These are phyloP conservation scores for Trichoderma atrobrunneum DNA, from an alignment of 2,329 filamentous ascomycete species.

Conservation along the genomic window DNA sequence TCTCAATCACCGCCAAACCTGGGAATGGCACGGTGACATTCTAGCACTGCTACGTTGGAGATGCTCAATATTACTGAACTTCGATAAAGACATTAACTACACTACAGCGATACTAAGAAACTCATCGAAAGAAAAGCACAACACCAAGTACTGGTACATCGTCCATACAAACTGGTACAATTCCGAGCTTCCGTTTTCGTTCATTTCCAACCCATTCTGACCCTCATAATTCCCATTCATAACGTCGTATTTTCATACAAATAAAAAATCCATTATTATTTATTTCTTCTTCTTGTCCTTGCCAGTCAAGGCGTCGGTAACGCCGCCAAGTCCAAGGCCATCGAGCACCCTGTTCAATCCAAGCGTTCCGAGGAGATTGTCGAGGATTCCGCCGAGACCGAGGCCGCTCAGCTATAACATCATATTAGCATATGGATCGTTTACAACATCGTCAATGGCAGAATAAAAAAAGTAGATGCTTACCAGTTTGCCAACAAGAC, in stretches of 20 bases:
- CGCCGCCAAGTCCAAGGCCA: slow-evolving; percentile 62
- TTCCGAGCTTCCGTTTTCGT: not conserved
- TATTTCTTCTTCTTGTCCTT: slow-evolving; percentile 40
- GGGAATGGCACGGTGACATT: not conserved
- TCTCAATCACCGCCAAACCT: not conserved
- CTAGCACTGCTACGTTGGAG: not conserved
- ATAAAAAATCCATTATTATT: not conserved
- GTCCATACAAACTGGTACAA: not conserved
- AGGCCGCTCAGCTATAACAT: slow-evolving; percentile 62
- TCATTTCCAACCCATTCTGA: not conserved
- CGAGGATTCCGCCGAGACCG: slow-evolving; percentile 77
- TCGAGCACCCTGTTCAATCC: slow-evolving; percentile 74
- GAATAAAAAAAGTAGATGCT: slow-evolving; percentile 24
- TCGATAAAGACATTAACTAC: not conserved
- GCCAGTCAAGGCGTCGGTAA: slow-evolving; percentile 44
- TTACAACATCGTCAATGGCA: not conserved
- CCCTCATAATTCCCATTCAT: not conserved
- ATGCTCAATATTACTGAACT: not conserved
- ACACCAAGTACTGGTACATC: not conserved
- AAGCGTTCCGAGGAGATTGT: slow-evolving; percentile 72
- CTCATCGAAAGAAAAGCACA: not conserved
- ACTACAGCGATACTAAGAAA: not conserved
- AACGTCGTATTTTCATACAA: not conserved
- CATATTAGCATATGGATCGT: not conserved
- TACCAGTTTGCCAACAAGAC: slow-evolving; percentile 73